Percentiles rank a stretch among this genome's conserved stretches.
Evolutionary conservation across 108 stramenopile genomes (phyloP).

Genomic region (Cyclotella distinguenda): DNA sequence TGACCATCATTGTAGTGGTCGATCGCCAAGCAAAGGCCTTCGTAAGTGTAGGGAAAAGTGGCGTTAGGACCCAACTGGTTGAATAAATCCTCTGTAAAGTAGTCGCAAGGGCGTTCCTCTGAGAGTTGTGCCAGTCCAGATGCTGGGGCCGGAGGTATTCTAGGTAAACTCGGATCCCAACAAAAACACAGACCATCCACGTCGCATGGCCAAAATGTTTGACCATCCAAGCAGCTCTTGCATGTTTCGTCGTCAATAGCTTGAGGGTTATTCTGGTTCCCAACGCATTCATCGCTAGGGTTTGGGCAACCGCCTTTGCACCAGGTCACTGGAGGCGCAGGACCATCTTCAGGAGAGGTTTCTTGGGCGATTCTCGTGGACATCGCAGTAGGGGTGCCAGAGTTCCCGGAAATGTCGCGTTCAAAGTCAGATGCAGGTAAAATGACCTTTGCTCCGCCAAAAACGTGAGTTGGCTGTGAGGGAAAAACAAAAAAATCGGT

Average conservation of each 20-base stretch:
- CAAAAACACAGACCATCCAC: constrained; percentile 49
- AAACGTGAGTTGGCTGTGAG: constrained; percentile 13
- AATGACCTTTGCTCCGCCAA: constrained; percentile 22
- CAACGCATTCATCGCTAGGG: constrained; percentile 36
- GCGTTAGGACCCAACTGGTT: constrained; percentile 34
- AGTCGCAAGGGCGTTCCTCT: constrained; percentile 44
- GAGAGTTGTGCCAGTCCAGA: constrained; percentile 32
- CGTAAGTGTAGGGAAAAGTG: constrained; percentile 38
- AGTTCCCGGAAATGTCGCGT: background rate
- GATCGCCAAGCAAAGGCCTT: constrained; percentile 42
- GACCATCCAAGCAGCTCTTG: constrained; percentile 17
- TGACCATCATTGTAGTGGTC: constrained; percentile 45
- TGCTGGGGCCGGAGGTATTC: constrained; percentile 41
- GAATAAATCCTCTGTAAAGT: constrained; percentile 36
- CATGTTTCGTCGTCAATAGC: constrained; percentile 31
- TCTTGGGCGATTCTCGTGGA: constrained; percentile 12
- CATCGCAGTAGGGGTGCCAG: constrained; percentile 6
- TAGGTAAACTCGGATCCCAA: constrained; percentile 38
- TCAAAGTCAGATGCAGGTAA: background rate
- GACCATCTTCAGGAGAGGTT: background rate
- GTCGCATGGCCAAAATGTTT: constrained; percentile 50
- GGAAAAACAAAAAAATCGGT: background rate
- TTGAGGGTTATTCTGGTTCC: constrained; percentile 47
- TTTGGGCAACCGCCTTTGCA: constrained; percentile 32
- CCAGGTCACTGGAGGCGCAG: constrained; percentile 31